Evolutionary conservation across 2,329 filamentous ascomycete species (phyloP).

Genomic region (Akanthomyces muscarius): DNA sequence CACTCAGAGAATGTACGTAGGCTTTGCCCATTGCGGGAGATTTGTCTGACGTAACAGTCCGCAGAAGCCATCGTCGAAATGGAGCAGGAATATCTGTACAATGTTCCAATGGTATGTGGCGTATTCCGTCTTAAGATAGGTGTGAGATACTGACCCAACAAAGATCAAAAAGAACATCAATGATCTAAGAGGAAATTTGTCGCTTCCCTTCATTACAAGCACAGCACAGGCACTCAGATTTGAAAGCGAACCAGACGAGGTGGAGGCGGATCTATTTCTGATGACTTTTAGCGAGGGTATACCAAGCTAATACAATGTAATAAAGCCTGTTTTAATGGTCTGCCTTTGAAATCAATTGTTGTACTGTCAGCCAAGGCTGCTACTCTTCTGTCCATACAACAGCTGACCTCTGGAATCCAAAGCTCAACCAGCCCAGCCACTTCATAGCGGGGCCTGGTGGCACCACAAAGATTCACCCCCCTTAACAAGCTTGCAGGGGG

Average conservation of each 20-base stretch:
- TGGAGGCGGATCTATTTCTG: slow-evolving; percentile 13
- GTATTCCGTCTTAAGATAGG: too few species aligned
- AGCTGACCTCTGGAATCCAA: not conserved
- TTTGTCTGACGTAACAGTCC: not conserved
- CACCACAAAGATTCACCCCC: not conserved
- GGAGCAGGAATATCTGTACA: slow-evolving; percentile 17
- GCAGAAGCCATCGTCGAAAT: slow-evolving; percentile 4
- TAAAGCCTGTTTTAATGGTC: not conserved
- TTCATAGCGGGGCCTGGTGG: not conserved
- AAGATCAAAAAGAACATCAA: slow-evolving; percentile 19
- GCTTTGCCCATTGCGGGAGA: not conserved
- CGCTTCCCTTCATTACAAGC: slow-evolving; percentile 16
- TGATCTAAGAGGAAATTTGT: slow-evolving; percentile 15
- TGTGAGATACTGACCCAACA: not conserved
- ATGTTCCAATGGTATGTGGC: slow-evolving; percentile 15
- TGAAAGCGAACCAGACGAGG: slow-evolving; percentile 18
- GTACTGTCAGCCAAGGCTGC: not conserved
- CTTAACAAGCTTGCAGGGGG: not conserved
- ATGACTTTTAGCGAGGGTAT: slow-evolving; percentile 9
- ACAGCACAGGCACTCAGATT: slow-evolving; percentile 14
- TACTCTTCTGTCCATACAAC: not conserved
- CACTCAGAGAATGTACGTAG: not conserved
- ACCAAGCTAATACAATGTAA: not conserved
- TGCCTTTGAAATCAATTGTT: too few species aligned
- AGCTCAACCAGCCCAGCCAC: not conserved